A percentile compares a stretch with the other conserved stretches of the same genome.
Conservation (phyloP, 805 yeast genomes). For the Hemisphaericaspora nanyangensis region DNA sequence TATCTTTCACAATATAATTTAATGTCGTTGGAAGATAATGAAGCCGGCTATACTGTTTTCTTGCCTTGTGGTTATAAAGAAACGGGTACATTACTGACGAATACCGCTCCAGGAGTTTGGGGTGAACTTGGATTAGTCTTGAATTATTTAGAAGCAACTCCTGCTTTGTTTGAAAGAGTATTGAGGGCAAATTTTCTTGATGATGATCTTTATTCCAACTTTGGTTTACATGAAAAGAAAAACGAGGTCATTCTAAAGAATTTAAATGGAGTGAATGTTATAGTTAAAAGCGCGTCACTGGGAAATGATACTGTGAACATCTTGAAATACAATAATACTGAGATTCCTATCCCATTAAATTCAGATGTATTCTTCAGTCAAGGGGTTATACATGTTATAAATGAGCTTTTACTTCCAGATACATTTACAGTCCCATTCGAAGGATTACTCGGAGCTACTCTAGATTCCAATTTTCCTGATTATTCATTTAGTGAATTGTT, state of each 20-base stretch:
- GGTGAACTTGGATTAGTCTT: slow-evolving; percentile 53
- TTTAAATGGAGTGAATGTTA: slow-evolving; percentile 26
- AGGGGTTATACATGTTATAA: slow-evolving; percentile 79
- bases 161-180: slow-evolving; percentile 45
- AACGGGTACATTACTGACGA: slow-evolving; percentile 3
- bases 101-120: slow-evolving; percentile 49
- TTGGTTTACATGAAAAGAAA: slow-evolving; percentile 22
- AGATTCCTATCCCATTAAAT: slow-evolving; percentile 35
- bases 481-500: slow-evolving; percentile 45
- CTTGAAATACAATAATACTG: slow-evolving; percentile 28
- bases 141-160: slow-evolving; percentile 53
- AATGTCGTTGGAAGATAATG: slow-evolving; percentile 49
- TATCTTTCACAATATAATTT: slow-evolving; percentile 52
- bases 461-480: slow-evolving; percentile 26
- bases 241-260: slow-evolving; percentile 15
- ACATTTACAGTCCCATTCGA: slow-evolving; percentile 47
- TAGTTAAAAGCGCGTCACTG: slow-evolving; percentile 16
- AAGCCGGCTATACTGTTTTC: slow-evolving; percentile 66
- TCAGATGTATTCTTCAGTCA: slow-evolving; percentile 72
- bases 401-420: slow-evolving; percentile 54
- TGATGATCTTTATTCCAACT: slow-evolving; percentile 66
- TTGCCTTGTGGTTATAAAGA: slow-evolving; percentile 58
- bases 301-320: slow-evolving; percentile 19
- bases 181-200: slow-evolving; percentile 59
- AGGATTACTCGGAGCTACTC: slow-evolving; percentile 56